Base-by-base conservation (phyloP, 108 stramenopile genomes). In the Skeletonema marinoi region DNA sequence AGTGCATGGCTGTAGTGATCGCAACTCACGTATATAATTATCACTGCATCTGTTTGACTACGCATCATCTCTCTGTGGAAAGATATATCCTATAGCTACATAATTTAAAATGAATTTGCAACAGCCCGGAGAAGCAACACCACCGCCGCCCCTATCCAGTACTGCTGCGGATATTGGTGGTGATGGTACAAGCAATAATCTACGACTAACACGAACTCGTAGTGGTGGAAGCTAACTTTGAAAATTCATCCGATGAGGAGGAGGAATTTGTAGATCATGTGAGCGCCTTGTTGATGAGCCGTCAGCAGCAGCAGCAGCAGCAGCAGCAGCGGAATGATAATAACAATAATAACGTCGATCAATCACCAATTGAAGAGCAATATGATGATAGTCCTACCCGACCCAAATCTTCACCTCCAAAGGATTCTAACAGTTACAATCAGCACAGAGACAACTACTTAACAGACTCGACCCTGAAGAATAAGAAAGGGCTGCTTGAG, bases 351-450 rank as follows among this genome's bases (percentile, higher is more conserved):
- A 39, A 39, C 38, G 8, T 8, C 38, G 38, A 39, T 39, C 9
- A 9, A 9, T 39, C 8, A 39, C 8, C 38, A 9, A 39, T 39
- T 0, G 9, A 9, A 9, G 38, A 7, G 8, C 8, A 1, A 39
- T 39, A 39, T 39, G 8, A 39, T 39, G 8, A 9, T 39, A 39
- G 8, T 39, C 38, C 31, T 65, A 60, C 48, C 70, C 48, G 46
- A 68, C 81, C n/a, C 35, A 68, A 25, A 60, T 59, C 35, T 60
- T 82, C 71, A 66, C 36, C 81, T 81, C 63, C 78, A 71, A 39
- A 62, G 71, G 56, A 79, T 83, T 60, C 62, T 50, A 67, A 74
- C 50, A 82, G 71, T 30, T 88, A 75, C 85, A 82, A 66, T 51
- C 73, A 66, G 61, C 82, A 10, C 59, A 72, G 60, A 60, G 73